A percentile compares a stretch with the other conserved stretches of the same genome.
These are phyloP conservation scores for Pisolithus marmoratus DNA, from an alignment of 768 basidiomycete genomes.

Conservation along the genomic window DNA sequence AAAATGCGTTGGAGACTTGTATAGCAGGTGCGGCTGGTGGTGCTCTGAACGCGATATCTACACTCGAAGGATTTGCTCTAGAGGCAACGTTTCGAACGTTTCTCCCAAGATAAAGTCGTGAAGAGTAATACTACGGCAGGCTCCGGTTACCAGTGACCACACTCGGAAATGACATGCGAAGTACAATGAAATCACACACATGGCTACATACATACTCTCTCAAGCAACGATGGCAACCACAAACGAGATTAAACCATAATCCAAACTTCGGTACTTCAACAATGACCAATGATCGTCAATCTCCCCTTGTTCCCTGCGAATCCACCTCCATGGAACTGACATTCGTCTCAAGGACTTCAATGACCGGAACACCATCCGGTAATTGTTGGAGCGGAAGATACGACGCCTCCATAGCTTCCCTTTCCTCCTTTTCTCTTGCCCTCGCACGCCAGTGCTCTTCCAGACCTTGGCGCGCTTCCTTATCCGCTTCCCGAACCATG, in stretches of 20 bases:
- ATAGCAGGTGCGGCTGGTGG: too few species aligned
- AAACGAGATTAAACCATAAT: neutral
- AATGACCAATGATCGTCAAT: neutral
- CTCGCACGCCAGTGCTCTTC: constrained; percentile 33
- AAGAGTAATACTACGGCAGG: neutral
- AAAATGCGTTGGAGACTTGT: neutral
- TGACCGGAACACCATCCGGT: constrained; percentile 1
- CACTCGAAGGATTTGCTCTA: too few species aligned
- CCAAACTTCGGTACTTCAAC: neutral
- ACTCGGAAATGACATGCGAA: neutral
- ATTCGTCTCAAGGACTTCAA: neutral
- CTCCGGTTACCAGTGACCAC: neutral
- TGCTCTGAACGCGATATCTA: too few species aligned
- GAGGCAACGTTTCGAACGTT: too few species aligned
- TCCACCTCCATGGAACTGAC: constrained; percentile 19
- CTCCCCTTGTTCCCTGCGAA: neutral
- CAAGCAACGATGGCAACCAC: neutral
- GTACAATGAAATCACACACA: neutral
- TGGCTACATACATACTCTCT: neutral
- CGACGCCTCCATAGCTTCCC: constrained; percentile 9
- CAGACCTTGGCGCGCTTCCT: constrained; percentile 39
- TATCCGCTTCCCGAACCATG: constrained; percentile 64
- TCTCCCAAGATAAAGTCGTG: neutral
- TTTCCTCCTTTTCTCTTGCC: constrained; percentile 24
- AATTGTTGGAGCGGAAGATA: constrained; percentile 10